phyloP scores from a whole-genome alignment of 2,329 filamentous ascomycete species.

The Penicillium decumbens region DNA sequence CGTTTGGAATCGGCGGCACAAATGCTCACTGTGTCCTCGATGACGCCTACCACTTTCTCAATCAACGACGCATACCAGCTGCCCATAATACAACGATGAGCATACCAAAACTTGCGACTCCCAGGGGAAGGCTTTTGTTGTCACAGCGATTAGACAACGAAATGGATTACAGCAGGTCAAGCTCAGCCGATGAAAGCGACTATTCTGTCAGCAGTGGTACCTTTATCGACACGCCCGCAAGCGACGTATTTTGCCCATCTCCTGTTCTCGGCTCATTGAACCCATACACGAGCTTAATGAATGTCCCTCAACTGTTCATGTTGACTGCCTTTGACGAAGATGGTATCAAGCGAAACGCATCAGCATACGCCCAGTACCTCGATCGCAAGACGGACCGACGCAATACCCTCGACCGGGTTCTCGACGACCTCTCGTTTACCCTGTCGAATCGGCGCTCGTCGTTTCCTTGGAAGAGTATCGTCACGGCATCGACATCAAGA shows the following conservation, averaged over 20 bases:
- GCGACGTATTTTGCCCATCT: constrained; percentile 8
- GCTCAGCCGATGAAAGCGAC: constrained; percentile 11
- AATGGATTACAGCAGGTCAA: background rate
- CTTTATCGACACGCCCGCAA: constrained; percentile 14
- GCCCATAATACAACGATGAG: constrained; percentile 9
- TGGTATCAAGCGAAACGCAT: constrained; percentile 21
- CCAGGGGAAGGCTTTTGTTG: background rate
- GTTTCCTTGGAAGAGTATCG: constrained; percentile 19
- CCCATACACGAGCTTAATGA: background rate
- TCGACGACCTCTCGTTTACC: constrained; percentile 24
- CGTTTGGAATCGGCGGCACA: constrained; percentile 37
- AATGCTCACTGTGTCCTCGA: constrained; percentile 35
- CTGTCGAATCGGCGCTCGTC: constrained; percentile 15
- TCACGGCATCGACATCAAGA: constrained; percentile 10
- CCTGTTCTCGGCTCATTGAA: background rate
- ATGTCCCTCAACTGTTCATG: constrained; percentile 12
- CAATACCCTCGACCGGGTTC: constrained; percentile 6
- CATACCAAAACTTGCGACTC: background rate
- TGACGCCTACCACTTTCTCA: constrained; percentile 24
- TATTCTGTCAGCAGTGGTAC: constrained; percentile 1
- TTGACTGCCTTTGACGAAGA: constrained; percentile 24
- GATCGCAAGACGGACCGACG: background rate
- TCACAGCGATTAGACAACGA: background rate
- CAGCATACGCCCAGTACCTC: constrained; percentile 15
- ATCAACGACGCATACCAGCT: constrained; percentile 8